These are phyloP conservation scores for Phialocephala sp. DNA, from an alignment of 2,329 filamentous ascomycete species.

Conservation along the genomic window DNA sequence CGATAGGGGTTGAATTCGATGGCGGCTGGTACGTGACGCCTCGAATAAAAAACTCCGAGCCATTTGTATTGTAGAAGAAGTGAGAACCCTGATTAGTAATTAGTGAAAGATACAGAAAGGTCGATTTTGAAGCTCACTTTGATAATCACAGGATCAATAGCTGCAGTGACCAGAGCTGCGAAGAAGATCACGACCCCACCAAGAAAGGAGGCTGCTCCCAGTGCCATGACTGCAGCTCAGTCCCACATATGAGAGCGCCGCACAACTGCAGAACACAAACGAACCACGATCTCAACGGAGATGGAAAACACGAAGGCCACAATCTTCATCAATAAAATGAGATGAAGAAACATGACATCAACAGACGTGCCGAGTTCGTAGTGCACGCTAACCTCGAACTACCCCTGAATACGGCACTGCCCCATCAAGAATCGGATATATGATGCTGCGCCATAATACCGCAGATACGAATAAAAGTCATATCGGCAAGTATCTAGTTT, in stretches of 20 bases:
- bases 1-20: conserved; percentile 64
- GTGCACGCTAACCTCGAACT: background rate
- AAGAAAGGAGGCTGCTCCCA: background rate
- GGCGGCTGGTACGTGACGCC: conserved; percentile 69
- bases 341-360: conserved; percentile 18
- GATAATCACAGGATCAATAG: conserved; percentile 56
- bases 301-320: background rate
- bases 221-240: conserved; percentile 4
- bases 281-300: background rate
- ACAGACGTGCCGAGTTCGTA: conserved; percentile 8
- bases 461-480: conserved; percentile 1
- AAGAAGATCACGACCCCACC: conserved; percentile 16
- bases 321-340: conserved; percentile 6
- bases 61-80: conserved; percentile 49
- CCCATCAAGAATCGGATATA: background rate
- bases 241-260: background rate
- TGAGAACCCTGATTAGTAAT: conserved; percentile 21
- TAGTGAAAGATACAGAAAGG: background rate
- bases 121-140: conserved; percentile 29
- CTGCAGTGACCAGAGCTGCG: conserved; percentile 49
- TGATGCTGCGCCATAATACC: background rate
- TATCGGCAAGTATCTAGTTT: background rate
- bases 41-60: conserved; percentile 70
- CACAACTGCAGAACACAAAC: background rate
- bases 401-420: conserved; percentile 1